A percentile compares a stretch with the other conserved stretches of the same genome.
Conservation (phyloP, 1,139 yeast genomes). For the Magnusiomyces suaveolens region DNA sequence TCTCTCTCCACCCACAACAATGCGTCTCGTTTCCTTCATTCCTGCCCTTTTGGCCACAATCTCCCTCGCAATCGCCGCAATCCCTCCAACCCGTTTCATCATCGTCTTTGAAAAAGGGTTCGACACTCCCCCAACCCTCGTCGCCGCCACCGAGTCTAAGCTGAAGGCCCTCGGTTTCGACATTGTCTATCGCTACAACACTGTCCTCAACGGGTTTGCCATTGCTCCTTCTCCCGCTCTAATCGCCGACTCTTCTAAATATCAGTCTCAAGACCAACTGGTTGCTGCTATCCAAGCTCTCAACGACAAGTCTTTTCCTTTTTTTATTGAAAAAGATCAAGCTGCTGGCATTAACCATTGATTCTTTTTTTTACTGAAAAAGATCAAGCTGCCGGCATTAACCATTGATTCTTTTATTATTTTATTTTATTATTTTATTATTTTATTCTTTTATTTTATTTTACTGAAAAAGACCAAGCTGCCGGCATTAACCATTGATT, state of each 20-base stretch:
- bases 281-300: slow-evolving; percentile 22
- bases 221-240: slow-evolving; percentile 18
- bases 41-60: neutral
- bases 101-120: slow-evolving; percentile 30
- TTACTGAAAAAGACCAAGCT: slow-evolving; percentile 34
- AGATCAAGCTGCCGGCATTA: slow-evolving; percentile 23
- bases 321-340: slow-evolving; percentile 35
- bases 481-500: neutral
- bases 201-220: slow-evolving; percentile 35
- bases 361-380: slow-evolving; percentile 26
- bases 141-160: slow-evolving; percentile 27
- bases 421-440: neutral
- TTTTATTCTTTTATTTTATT: slow-evolving; percentile 29
- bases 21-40: neutral
- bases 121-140: slow-evolving; percentile 30
- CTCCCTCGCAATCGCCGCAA: neutral
- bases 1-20: neutral
- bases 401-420: neutral
- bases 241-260: slow-evolving; percentile 11
- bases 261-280: slow-evolving; percentile 8
- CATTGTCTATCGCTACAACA: slow-evolving; percentile 35
- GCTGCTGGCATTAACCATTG: neutral
- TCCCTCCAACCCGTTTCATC: slow-evolving; percentile 20
- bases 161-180: slow-evolving; percentile 32
- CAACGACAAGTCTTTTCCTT: slow-evolving; percentile 30